Base-by-base conservation (phyloP, 495 filamentous ascomycete species). In the Platismatia glauca region DNA sequence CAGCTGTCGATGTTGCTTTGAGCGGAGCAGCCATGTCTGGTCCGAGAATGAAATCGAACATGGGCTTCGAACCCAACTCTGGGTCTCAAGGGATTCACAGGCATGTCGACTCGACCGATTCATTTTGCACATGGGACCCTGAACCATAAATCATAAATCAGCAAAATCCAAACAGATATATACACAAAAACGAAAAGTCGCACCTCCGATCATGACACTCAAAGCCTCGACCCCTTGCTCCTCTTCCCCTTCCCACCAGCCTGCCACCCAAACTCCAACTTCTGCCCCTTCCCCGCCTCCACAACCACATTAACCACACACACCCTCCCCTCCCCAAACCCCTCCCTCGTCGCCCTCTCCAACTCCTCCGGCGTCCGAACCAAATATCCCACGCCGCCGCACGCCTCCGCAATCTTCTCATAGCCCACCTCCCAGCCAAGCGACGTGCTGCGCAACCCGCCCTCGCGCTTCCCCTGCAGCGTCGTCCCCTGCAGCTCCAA, bases 281-380 rank as follows among this genome's bases (percentile, higher is more conserved):
- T 79, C 66, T 74, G 73, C 50, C 74, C 79, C 60, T 76, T 70
- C 2, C 82, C 82, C 34, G 78, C 76, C 69, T 84, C 82, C 65
- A 86, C 80, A 53, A 85, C 76, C 16, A 86, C 73, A 75, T 86
- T 86, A 3, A 87, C 76, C 34, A 86, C 73, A 27, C 68, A 71
- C 13, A 81, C 79, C 11, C 62, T 72, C 27, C 72, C 76, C 34
- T 76, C 75, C 63, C 59, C 38, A 68, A 77, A 87, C 0, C 83
- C 83, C 62, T 80, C 74, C 58, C 75, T 67, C 39, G 83, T 81
- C 24, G 82, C 83, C 37, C 62, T 67, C 41, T 72, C 74, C 56
- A 87, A 65, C 68, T 84, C 83, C 59, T 79, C 74, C 41, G 82
- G 77, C 41, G 74, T 82, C 55, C 78, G 67, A 8, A 82, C 83